Base-by-base conservation (phyloP, 768 basidiomycete species). In the Leccinum uliginosum region DNA sequence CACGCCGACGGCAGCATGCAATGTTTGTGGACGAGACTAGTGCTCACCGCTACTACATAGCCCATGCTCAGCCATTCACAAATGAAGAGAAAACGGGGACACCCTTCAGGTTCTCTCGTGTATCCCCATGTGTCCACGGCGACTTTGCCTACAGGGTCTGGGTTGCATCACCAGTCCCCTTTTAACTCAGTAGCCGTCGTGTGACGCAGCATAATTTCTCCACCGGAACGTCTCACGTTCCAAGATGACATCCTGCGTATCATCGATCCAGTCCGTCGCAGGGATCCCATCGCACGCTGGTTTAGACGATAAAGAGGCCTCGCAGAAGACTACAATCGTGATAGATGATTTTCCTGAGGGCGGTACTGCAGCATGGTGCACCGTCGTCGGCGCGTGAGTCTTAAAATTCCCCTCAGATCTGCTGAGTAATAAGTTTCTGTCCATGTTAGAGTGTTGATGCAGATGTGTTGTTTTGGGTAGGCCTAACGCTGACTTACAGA, bases 381-480 rank as follows among this genome's bases (percentile, higher is more conserved):
- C 55, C 3, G 59, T 64, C 29, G 3, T 72, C 23, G 69, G 71
- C 15, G 58, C 53, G 69, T 68, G 43, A 59, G 63, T 40, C 35
- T 35, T 14, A 38, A 17, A 12, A 17, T 43, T 43, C 4, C 40
- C 19, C 6, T 43, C 3, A 6, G 10, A 23, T 24, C 1, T 0
- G 19, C 44, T 1, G 21, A 45, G 21, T 9, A 23, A 45, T 21
- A 19, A 10, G 10, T 40, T 19, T 19, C 38, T 10, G 0, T 6
- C 10, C n/a, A 11, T 45, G 10, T 50, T 47, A 76, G 74, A 10
- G 63, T 64, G 9, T 54, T 76, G 4, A 54, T 70, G 5, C 69
- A 69, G 50, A 66, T 70, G 54, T 71, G 73, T 44, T 67, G 70
- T 24, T 73, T 70, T 40, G 76, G 74, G 68, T 70, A 38, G 29